A percentile compares a stretch with the other conserved stretches of the same genome.
Evolutionary conservation across 768 basidiomycete species (phyloP).

Genomic region (Hericium rajendrae): DNA sequence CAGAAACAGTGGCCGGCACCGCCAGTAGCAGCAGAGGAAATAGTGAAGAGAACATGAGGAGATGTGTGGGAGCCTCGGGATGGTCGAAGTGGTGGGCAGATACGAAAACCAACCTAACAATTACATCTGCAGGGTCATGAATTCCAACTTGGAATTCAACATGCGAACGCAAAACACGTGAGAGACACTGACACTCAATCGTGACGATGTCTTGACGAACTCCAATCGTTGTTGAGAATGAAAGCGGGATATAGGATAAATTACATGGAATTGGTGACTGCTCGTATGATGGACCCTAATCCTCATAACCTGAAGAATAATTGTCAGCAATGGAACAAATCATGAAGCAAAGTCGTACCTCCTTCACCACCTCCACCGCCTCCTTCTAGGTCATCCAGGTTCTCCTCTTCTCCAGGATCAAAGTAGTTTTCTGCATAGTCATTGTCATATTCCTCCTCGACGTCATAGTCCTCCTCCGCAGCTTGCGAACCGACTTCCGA

Average conservation of each 20-base stretch:
- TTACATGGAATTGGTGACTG: neutral
- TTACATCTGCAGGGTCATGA: neutral
- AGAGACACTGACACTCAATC: neutral
- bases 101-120: neutral
- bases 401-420: slow-evolving; percentile 80
- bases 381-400: slow-evolving; percentile 68
- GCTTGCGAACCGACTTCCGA: slow-evolving; percentile 61
- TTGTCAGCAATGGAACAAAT: neutral
- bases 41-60: neutral
- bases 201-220: neutral
- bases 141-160: neutral
- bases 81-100: neutral
- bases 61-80: neutral
- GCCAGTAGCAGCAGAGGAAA: slow-evolving; percentile 9
- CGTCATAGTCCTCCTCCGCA: slow-evolving; percentile 69
- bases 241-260: too few relatives aligned
- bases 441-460: slow-evolving; percentile 86
- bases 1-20: slow-evolving; percentile 31
- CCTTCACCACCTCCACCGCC: slow-evolving; percentile 58
- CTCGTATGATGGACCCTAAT: neutral
- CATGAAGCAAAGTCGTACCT: slow-evolving; percentile 27
- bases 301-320: neutral
- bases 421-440: slow-evolving; percentile 90
- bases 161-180: neutral
- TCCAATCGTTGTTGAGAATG: neutral